phyloP scores from a whole-genome alignment of 768 basidiomycete genomes.

The Butyriboletus loyo region DNA sequence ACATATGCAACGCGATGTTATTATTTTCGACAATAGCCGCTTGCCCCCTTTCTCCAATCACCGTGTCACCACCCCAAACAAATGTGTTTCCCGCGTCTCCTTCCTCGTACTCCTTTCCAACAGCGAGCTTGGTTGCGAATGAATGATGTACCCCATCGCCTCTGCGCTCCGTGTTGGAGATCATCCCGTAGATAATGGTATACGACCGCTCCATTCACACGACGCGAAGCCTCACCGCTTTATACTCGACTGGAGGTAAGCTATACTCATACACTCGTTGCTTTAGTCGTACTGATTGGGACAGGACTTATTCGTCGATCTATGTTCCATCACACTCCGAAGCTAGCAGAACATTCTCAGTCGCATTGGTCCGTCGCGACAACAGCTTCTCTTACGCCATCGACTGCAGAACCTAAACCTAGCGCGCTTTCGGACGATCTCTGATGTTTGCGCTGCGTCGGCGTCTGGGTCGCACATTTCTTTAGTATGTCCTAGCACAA shows the following conservation, averaged over 20 bases:
- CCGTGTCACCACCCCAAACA: background rate
- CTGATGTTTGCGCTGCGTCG: constrained; percentile 1
- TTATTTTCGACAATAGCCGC: too few relatives aligned
- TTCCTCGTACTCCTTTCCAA: background rate
- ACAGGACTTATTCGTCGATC: too few relatives aligned
- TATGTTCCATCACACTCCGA: too few relatives aligned
- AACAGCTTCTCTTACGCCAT: constrained; percentile 27
- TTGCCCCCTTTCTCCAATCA: constrained; percentile 8
- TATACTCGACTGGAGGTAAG: too few relatives aligned
- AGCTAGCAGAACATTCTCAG: constrained; percentile 8
- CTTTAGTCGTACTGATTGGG: too few relatives aligned
- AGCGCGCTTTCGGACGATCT: constrained; percentile 9
- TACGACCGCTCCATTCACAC: too few relatives aligned
- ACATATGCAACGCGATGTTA: too few relatives aligned
- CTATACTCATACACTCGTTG: too few relatives aligned
- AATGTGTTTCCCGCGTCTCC: constrained; percentile 11
- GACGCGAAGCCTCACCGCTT: too few relatives aligned
- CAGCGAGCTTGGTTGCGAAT: background rate
- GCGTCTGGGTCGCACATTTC: constrained; percentile 22
- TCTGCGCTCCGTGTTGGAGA: too few relatives aligned
- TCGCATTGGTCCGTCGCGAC: constrained; percentile 32
- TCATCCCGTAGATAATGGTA: too few relatives aligned
- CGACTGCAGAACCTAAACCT: constrained; percentile 10
- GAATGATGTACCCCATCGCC: background rate
- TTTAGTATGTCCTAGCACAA: background rate